Percentiles rank a stretch among this genome's conserved stretches.
These are phyloP conservation scores for Venturia carpophila DNA, from an alignment of 2,329 filamentous ascomycete species.

Conservation along the genomic window DNA sequence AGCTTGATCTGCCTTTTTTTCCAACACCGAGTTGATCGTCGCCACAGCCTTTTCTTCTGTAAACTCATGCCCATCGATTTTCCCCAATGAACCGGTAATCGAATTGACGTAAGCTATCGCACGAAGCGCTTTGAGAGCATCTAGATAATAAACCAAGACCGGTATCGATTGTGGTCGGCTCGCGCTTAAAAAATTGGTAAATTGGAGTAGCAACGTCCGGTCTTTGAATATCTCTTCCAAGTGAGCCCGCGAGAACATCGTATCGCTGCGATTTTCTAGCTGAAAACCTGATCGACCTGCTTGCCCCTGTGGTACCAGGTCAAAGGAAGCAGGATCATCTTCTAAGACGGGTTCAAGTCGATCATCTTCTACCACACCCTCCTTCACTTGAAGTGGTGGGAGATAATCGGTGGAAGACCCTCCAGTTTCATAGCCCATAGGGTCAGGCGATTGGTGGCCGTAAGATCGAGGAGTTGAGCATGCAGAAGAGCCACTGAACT, in stretches of 20 bases:
- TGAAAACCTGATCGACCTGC: slow-evolving; percentile 38
- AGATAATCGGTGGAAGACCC: slow-evolving; percentile 30
- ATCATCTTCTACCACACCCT: slow-evolving; percentile 34
- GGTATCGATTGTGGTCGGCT: slow-evolving; percentile 56
- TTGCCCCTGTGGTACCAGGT: slow-evolving; percentile 41
- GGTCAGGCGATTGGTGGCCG: slow-evolving; percentile 26
- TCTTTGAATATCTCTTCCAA: slow-evolving; percentile 58
- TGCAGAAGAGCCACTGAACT: neutral
- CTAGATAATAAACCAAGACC: slow-evolving; percentile 62
- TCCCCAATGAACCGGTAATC: slow-evolving; percentile 52
- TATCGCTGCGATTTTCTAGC: slow-evolving; percentile 56
- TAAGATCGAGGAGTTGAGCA: slow-evolving; percentile 15
- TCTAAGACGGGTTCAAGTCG: slow-evolving; percentile 42
- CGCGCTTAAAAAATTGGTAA: slow-evolving; percentile 57
- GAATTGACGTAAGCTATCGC: slow-evolving; percentile 66
- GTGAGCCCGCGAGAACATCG: slow-evolving; percentile 59
- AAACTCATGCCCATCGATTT: slow-evolving; percentile 49
- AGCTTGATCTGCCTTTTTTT: slow-evolving; percentile 56
- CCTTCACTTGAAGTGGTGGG: slow-evolving; percentile 39
- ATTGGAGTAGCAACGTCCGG: slow-evolving; percentile 53
- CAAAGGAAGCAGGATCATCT: slow-evolving; percentile 47
- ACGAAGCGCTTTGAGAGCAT: slow-evolving; percentile 61
- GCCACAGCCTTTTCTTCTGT: slow-evolving; percentile 42
- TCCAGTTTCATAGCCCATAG: slow-evolving; percentile 27
- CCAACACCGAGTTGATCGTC: slow-evolving; percentile 51